Percentiles rank a stretch among this genome's conserved stretches.
Evolutionary conservation across 2,329 filamentous ascomycete genomes (phyloP).

Genomic region (Penicillium freii): DNA sequence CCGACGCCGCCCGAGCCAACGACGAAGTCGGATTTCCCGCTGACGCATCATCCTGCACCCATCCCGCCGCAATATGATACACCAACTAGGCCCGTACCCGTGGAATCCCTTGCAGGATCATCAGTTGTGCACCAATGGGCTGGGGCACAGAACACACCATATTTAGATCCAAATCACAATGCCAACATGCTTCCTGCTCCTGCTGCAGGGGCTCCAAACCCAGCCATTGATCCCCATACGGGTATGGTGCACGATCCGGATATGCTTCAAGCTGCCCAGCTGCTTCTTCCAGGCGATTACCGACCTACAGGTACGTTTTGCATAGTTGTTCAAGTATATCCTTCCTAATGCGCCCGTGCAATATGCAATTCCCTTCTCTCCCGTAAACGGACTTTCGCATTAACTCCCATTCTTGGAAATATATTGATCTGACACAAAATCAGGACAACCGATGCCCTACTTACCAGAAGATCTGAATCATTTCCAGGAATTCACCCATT

Average conservation of each 20-base stretch:
- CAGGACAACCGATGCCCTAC: slow-evolving; percentile 32
- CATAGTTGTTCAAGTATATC: background rate
- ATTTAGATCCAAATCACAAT: slow-evolving; percentile 25
- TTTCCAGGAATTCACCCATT: slow-evolving; percentile 39
- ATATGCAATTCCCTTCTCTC: background rate
- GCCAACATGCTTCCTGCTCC: slow-evolving; percentile 21
- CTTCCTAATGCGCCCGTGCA: background rate
- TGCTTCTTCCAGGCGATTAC: slow-evolving; percentile 34
- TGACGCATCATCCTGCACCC: slow-evolving; percentile 17
- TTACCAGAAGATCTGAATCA: slow-evolving; percentile 35
- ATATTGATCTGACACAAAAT: slow-evolving; percentile 4
- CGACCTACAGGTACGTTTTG: slow-evolving; percentile 22
- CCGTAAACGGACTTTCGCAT: too few relatives aligned
- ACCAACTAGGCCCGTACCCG: slow-evolving; percentile 21
- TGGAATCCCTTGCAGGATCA: slow-evolving; percentile 24
- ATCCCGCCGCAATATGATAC: slow-evolving; percentile 23
- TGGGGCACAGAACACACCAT: slow-evolving; percentile 25
- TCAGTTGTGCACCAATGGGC: slow-evolving; percentile 30
- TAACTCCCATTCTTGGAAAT: background rate
- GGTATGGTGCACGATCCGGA: slow-evolving; percentile 33
- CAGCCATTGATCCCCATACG: slow-evolving; percentile 19
- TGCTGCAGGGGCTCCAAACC: slow-evolving; percentile 10
- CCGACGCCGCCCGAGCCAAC: slow-evolving; percentile 29
- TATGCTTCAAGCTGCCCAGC: slow-evolving; percentile 41
- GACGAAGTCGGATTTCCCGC: slow-evolving; percentile 19